Evolutionary conservation across 2,329 filamentous ascomycete genomes (phyloP), one percentile per base, ranked within the genome.

Genomic region (Fusarium sp.): DNA sequence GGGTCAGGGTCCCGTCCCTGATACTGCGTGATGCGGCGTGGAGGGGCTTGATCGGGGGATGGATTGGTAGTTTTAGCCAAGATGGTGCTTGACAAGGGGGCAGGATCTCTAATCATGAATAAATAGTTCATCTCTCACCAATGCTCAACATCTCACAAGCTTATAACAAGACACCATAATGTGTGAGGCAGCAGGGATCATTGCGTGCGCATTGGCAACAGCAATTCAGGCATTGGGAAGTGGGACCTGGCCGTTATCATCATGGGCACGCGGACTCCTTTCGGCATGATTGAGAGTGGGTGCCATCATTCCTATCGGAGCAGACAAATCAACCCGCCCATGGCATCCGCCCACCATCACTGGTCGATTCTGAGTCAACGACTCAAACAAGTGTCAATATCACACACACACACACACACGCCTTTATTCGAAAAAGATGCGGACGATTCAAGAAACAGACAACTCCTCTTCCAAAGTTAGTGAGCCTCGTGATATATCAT

Each of bases 401-500:
- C n/a, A 25, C 20, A 12, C 4, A 27, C 14, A 11, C 38, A 11
- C 38, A 45, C 25, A 30, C 20, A 45, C 37, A 63, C 22, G 12
- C 27, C 33, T 37, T 43, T 47, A 63, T 50, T 61, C 40, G 9
- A 43, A 43, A 43, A 59, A 56, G 27, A 63, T 58, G 63, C 30
- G 52, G 63, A 33, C 47, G 35, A 38, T 56, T 35, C 65, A 66
- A 71, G 68, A 74, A 74, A 67, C 72, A 74, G 67, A 54, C 65
- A 75, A 76, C 71, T 73, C 76, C 76, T 76, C 74, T 71, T 75
- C 75, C 69, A 72, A 37, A 37, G 35, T 37, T 37, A 70, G 76
- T 65, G 67, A 68, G 43, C 65, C 70, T 76, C 69, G 70, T 77
- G 70, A 78, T 75, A 76, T 76, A 76, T 76, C 75, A 77, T 78